Evolutionary conservation across 371 early-diverging fungal genomes (phyloP).

Genomic region (Phascolomyces articulosus): DNA sequence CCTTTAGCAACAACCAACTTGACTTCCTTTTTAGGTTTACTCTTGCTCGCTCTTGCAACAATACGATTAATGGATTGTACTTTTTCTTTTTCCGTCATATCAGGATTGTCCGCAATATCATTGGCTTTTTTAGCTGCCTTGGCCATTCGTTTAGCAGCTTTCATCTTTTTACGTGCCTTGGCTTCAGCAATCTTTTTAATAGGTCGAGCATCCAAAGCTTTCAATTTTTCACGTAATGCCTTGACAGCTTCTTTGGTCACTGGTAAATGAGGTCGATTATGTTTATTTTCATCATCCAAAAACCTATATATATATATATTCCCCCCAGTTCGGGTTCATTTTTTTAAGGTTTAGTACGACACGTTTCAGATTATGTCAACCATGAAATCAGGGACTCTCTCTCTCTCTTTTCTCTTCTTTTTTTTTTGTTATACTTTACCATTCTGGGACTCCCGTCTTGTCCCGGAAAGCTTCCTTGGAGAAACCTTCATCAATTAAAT

Average conservation of each 20-base stretch:
- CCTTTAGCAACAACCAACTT: conserved; percentile 93
- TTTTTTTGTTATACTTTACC: conserved; percentile 44
- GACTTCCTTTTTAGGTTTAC: conserved; percentile 77
- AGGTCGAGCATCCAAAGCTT: conserved; percentile 92
- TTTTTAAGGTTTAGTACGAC: background rate
- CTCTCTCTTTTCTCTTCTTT: background rate
- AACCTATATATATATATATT: conserved; percentile 50
- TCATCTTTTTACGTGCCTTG: conserved; percentile 94
- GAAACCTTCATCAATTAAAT: conserved; percentile 88
- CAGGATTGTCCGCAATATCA: conserved; percentile 83
- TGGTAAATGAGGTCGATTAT: conserved; percentile 88
- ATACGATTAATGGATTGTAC: conserved; percentile 80
- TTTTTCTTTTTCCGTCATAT: conserved; percentile 90
- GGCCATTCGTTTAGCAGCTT: conserved; percentile 64
- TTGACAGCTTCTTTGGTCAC: conserved; percentile 95
- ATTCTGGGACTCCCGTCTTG: conserved; percentile 81
- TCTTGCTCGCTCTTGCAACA: conserved; percentile 67
- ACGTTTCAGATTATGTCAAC: conserved; percentile 11
- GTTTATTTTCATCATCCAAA: conserved; percentile 86
- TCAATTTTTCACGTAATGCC: conserved; percentile 77
- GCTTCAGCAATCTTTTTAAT: conserved; percentile 99
- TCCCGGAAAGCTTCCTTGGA: conserved; percentile 91
- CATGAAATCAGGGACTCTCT: too few species aligned
- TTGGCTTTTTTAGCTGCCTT: conserved; percentile 90
- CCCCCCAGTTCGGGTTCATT: too few species aligned